Conservation (phyloP, 2,329 filamentous ascomycete genomes). For the Trichoderma sp. region DNA sequence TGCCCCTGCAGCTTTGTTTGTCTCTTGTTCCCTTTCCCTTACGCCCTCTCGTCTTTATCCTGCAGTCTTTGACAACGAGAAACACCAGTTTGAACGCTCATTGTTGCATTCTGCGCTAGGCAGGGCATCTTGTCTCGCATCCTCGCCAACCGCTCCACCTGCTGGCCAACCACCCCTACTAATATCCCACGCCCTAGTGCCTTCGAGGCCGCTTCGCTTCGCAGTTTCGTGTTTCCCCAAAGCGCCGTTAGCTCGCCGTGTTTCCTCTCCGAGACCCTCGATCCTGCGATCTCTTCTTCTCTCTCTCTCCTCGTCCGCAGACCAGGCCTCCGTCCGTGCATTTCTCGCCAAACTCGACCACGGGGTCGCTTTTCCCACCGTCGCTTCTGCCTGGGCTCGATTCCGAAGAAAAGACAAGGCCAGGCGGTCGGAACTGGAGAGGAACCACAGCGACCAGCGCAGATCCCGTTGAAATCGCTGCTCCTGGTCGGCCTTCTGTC, state of each 20-base stretch:
- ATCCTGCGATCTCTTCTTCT: neutral
- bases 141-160: constrained; percentile 21
- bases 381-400: constrained; percentile 18
- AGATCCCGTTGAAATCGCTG: constrained; percentile 4
- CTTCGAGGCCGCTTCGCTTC: constrained; percentile 7
- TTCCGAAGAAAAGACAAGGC: neutral
- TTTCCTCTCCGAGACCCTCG: constrained; percentile 7
- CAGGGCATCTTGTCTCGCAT: constrained; percentile 22
- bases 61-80: neutral
- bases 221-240: constrained; percentile 22
- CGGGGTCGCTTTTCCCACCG: constrained; percentile 20
- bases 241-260: neutral
- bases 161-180: constrained; percentile 9
- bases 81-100: neutral
- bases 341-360: constrained; percentile 16
- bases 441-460: constrained; percentile 17
- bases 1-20: neutral
- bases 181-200: constrained; percentile 21
- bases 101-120: neutral
- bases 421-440: constrained; percentile 7
- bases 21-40: neutral
- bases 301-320: constrained; percentile 8
- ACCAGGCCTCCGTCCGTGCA: constrained; percentile 6
- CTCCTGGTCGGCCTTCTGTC: constrained; percentile 14
- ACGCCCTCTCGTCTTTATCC: neutral